These are phyloP conservation scores for Hymenoscyphus occultus DNA, from an alignment of 2,329 filamentous ascomycete genomes.

Conservation along the genomic window DNA sequence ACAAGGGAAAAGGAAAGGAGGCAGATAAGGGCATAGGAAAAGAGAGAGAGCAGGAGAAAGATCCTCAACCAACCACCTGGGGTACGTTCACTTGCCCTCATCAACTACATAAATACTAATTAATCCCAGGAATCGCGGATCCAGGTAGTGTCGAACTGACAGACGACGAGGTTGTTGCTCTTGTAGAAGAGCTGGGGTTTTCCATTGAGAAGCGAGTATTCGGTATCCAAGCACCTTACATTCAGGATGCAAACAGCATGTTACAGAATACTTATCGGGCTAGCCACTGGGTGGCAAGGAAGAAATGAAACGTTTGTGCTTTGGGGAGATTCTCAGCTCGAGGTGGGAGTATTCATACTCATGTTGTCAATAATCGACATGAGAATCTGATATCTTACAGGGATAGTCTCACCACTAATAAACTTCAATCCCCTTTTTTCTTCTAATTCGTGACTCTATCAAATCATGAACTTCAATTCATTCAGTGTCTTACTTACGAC, in stretches of 20 bases:
- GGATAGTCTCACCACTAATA: too few relatives aligned
- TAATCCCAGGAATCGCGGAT: slow-evolving; percentile 68
- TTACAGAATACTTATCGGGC: slow-evolving; percentile 77
- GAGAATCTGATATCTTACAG: neutral
- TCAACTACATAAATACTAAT: slow-evolving; percentile 9
- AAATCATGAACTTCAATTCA: too few relatives aligned
- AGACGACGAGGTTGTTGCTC: slow-evolving; percentile 78
- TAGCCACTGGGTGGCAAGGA: slow-evolving; percentile 82
- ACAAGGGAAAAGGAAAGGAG: too few relatives aligned
- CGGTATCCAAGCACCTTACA: slow-evolving; percentile 73
- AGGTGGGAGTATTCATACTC: neutral
- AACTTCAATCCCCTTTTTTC: too few relatives aligned
- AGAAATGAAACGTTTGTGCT: slow-evolving; percentile 43
- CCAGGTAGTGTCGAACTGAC: slow-evolving; percentile 88
- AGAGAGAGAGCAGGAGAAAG: too few relatives aligned
- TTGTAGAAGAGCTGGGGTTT: slow-evolving; percentile 77
- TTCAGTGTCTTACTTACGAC: too few relatives aligned
- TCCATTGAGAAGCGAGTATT: slow-evolving; percentile 61
- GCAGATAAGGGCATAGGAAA: too few relatives aligned
- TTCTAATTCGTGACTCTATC: too few relatives aligned
- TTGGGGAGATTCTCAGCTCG: neutral
- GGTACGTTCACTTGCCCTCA: neutral
- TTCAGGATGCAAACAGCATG: slow-evolving; percentile 83
- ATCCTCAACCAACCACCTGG: too few relatives aligned
- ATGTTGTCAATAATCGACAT: neutral